Conservation (phyloP, 2,329 filamentous ascomycete genomes). For the Alternaria infectoria region DNA sequence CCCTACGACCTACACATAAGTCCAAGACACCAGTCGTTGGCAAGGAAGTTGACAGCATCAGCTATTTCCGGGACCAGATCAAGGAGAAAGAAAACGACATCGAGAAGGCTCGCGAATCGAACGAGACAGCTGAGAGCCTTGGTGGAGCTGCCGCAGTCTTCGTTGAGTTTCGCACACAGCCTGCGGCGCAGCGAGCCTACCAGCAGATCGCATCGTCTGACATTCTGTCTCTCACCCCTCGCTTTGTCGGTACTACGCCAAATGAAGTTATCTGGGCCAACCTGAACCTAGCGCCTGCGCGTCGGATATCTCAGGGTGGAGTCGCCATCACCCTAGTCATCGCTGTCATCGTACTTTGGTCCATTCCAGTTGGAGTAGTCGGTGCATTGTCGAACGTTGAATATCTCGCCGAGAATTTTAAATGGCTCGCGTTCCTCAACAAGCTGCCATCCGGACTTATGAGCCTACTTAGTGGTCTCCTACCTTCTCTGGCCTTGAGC, state of each 20-base stretch:
- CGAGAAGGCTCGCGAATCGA: constrained; percentile 69
- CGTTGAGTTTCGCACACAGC: constrained; percentile 84
- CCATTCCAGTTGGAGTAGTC: constrained; percentile 76
- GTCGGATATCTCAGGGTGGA: constrained; percentile 77
- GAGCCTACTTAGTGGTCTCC: constrained; percentile 82
- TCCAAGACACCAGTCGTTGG: constrained; percentile 64
- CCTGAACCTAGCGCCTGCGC: constrained; percentile 80
- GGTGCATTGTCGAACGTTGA: constrained; percentile 86
- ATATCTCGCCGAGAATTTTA: constrained; percentile 66
- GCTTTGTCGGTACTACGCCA: constrained; percentile 82
- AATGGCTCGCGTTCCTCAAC: constrained; percentile 76
- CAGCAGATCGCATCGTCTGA: constrained; percentile 60
- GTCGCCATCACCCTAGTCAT: constrained; percentile 75
- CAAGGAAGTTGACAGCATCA: constrained; percentile 92
- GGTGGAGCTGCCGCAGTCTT: constrained; percentile 80
- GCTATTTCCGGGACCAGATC: constrained; percentile 82
- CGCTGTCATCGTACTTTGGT: constrained; percentile 86
- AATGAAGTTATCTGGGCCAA: constrained; percentile 88
- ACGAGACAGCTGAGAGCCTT: constrained; percentile 62
- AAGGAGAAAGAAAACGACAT: constrained; percentile 76
- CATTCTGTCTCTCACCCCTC: constrained; percentile 78
- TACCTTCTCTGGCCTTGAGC: constrained; percentile 79
- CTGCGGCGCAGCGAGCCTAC: constrained; percentile 83
- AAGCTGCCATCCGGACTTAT: constrained; percentile 73
- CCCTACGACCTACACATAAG: constrained; percentile 51